Evolutionary conservation across 345 rosid species (phyloP).

Genomic region (Gossypium sturtianum): DNA sequence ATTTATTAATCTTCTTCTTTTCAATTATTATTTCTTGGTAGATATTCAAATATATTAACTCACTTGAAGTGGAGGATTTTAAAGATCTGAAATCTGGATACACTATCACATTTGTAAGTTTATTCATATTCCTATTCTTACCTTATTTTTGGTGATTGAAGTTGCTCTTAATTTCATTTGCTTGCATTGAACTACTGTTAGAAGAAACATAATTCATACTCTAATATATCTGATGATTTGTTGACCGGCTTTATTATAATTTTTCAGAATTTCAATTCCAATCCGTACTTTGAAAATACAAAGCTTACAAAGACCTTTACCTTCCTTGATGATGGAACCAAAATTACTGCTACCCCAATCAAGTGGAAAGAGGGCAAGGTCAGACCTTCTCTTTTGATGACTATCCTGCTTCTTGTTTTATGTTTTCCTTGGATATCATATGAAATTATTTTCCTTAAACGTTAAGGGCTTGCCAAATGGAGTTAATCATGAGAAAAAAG

Average conservation of each 20-base stretch:
- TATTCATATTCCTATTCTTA: neutral
- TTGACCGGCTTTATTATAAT: neutral
- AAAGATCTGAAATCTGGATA: constrained; percentile 92
- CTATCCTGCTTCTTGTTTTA: neutral
- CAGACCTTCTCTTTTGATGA: neutral
- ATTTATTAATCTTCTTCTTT: no score
- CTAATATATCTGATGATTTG: neutral
- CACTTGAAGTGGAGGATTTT: constrained; percentile 28
- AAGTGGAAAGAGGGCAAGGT: constrained; percentile 96
- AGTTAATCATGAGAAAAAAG: neutral
- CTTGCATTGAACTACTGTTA: neutral
- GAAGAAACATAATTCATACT: neutral
- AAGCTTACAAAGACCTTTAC: constrained; percentile 76
- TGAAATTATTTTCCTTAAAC: no score
- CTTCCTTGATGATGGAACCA: constrained; percentile 76
- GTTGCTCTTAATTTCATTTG: neutral
- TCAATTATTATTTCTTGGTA: no score
- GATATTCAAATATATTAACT: constrained; percentile 49
- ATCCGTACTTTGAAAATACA: constrained; percentile 76
- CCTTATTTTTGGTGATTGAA: neutral
- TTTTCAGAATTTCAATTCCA: constrained; percentile 64
- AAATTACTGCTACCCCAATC: constrained; percentile 67
- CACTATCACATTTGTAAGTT: constrained; percentile 38
- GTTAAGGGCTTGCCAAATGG: neutral
- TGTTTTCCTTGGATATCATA: neutral